Base-by-base conservation (phyloP, 2,329 filamentous ascomycete genomes). In the Lachnellula willkommii region DNA sequence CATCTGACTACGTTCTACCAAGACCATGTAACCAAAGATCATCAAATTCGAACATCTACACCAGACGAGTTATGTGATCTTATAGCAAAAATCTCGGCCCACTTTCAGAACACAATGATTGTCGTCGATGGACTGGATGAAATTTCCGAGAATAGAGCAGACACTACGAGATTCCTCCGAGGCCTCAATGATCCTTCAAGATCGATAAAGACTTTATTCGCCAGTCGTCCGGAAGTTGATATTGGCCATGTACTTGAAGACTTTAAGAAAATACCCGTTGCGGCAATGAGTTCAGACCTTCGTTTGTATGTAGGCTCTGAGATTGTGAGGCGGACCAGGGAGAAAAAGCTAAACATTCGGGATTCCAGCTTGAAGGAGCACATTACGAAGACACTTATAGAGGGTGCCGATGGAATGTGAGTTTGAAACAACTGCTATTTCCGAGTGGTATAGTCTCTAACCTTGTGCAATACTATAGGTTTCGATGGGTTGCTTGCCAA, bases 401-500 rank as follows among this genome's bases (percentile, higher is more conserved):
- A 56, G 1, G 52, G 53, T 7, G 63, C 63, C 4, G 47, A 61
- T 20, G 62, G 66, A 42, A 68, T 68, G 65, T 65, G 32, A 51
- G 56, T 54, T 20, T 24, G 2, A 37, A 6, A 28, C 12, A n/a
- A 5, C 9, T 36, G 6, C 22, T 17, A 26, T 12, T 2, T 22
- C 37, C 12, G 20, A n/a, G 26, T 12, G 17, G 4, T 32, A 48
- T n/a, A 39, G 42, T 17, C 17, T 39, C 45, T 36, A 20, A 48
- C 15, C 8, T 39, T 11, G 9, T 32, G 14, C 47, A 9, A 42
- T n/a, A 46, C 9, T 50, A 14, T 62, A 67, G 64, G 65, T 67
- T 67, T 46, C 67, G 66, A 22, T 69, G 66, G 68, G 66, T 67
- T 8, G 35, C 67, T 36, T 70, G 66, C 50, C 68, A 69, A 32